Conservation (phyloP, 495 filamentous ascomycete genomes). For the Lophiostoma macrostomum region DNA sequence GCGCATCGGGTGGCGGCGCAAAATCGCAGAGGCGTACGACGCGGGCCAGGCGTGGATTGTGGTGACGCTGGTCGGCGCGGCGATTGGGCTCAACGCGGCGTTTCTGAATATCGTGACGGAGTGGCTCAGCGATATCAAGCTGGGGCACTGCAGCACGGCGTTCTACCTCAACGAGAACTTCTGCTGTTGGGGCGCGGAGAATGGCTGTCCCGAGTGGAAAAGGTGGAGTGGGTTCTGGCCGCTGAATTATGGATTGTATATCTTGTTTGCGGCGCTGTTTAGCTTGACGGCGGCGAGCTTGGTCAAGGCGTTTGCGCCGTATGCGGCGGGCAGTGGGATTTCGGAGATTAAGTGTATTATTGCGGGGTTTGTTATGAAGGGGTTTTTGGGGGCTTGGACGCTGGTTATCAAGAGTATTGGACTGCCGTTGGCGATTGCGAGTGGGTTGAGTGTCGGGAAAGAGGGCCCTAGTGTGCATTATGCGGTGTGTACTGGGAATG, state of each 20-base stretch:
- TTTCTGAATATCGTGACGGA: constrained; percentile 95
- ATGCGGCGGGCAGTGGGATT: constrained; percentile 95
- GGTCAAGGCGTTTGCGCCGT: constrained; percentile 92
- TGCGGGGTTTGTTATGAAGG: constrained; percentile 99
- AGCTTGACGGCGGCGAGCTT: constrained; percentile 77
- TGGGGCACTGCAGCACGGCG: constrained; percentile 87
- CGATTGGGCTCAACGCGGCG: constrained; percentile 90
- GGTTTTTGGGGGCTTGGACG: constrained; percentile 90
- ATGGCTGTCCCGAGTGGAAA: constrained; percentile 87
- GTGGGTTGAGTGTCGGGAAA: constrained; percentile 92
- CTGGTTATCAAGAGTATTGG: constrained; percentile 91
- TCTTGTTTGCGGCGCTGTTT: constrained; percentile 81
- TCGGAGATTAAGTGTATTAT: constrained; percentile 99
- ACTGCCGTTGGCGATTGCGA: constrained; percentile 88
- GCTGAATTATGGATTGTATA: constrained; percentile 85
- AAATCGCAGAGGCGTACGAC: constrained; percentile 83
- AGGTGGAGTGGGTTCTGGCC: constrained; percentile 75
- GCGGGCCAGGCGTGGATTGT: constrained; percentile 98
- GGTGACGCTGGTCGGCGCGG: constrained; percentile 86
- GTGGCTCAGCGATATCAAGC: constrained; percentile 94
- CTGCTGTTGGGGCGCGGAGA: constrained; percentile 96
- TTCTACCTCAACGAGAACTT: constrained; percentile 98
- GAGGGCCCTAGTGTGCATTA: constrained; percentile 98
- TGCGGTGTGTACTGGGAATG: constrained; percentile 95
- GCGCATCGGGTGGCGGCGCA: constrained; percentile 74